phyloP scores from a whole-genome alignment of 306 rosid species.

The Aeschynomene evenia region DNA sequence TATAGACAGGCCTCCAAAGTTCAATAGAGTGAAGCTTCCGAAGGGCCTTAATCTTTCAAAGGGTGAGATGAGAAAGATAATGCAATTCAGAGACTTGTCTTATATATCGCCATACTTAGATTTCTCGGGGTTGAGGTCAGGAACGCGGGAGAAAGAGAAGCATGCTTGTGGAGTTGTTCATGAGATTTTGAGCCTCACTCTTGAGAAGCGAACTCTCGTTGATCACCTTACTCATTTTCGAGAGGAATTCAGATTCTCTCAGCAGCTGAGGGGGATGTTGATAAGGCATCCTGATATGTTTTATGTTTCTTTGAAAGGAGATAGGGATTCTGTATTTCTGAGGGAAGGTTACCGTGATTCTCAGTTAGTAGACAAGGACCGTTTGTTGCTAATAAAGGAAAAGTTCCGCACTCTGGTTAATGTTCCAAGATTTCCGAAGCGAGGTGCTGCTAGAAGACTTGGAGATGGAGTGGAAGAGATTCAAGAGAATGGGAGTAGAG shows the following conservation, averaged over 20 bases:
- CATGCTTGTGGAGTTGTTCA: slow-evolving; percentile 87
- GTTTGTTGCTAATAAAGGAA: slow-evolving; percentile 73
- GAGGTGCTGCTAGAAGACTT: slow-evolving; percentile 39
- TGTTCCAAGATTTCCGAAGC: slow-evolving; percentile 56
- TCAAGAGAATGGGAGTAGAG: not conserved
- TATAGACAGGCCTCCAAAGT: slow-evolving; percentile 71
- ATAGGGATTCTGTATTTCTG: slow-evolving; percentile 81
- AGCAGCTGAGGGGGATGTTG: slow-evolving; percentile 82
- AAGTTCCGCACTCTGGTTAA: slow-evolving; percentile 69
- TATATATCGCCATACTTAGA: slow-evolving; percentile 81
- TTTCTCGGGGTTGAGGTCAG: slow-evolving; percentile 61
- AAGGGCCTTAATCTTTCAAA: slow-evolving; percentile 80
- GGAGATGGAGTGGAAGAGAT: slow-evolving; percentile 38
- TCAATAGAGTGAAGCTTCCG: slow-evolving; percentile 72
- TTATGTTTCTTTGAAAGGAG: slow-evolving; percentile 86
- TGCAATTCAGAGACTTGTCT: slow-evolving; percentile 75
- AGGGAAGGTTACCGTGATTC: slow-evolving; percentile 85
- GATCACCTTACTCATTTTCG: slow-evolving; percentile 91
- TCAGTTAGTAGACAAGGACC: slow-evolving; percentile 72
- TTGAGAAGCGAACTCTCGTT: slow-evolving; percentile 78
- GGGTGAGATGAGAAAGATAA: slow-evolving; percentile 74
- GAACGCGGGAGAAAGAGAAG: slow-evolving; percentile 73
- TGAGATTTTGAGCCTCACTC: slow-evolving; percentile 83
- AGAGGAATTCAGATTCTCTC: slow-evolving; percentile 90
- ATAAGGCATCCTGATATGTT: slow-evolving; percentile 93